These are phyloP conservation scores for Globisporangium cylindrosporum DNA, from an alignment of 352 stramenopile genomes.

Conservation along the genomic window DNA sequence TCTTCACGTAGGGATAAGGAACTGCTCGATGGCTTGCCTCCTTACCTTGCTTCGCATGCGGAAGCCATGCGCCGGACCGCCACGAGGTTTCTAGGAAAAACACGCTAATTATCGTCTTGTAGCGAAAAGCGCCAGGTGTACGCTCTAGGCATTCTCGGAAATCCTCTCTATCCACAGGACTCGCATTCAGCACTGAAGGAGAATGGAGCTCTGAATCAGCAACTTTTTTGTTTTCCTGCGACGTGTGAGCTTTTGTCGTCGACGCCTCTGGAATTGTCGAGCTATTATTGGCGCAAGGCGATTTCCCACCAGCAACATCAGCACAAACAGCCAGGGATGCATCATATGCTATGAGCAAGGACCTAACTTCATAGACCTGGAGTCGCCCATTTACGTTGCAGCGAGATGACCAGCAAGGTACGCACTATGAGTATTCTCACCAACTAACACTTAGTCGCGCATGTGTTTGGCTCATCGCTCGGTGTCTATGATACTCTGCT, in stretches of 20 bases:
- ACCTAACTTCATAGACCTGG: neutral
- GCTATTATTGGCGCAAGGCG: too few species aligned
- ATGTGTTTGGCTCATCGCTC: neutral
- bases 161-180: neutral
- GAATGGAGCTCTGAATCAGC: too few species aligned
- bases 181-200: neutral
- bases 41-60: too few species aligned
- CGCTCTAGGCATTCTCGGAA: neutral
- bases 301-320: too few species aligned
- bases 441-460: too few species aligned
- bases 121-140: neutral
- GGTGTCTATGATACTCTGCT: neutral
- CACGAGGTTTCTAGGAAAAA: too few species aligned
- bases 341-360: neutral
- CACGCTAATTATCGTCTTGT: neutral
- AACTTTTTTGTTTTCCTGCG: too few species aligned
- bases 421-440: neutral
- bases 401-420: slow-evolving; percentile 2
- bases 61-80: too few species aligned
- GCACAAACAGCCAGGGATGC: too few species aligned
- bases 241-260: too few species aligned
- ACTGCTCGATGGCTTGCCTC: too few species aligned
- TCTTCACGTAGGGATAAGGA: neutral
- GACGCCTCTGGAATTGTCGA: too few species aligned
- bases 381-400: neutral